Evolutionary conservation across 1,284 basidiomycete genomes (phyloP).

Genomic region (Leccinum griseonigrum): DNA sequence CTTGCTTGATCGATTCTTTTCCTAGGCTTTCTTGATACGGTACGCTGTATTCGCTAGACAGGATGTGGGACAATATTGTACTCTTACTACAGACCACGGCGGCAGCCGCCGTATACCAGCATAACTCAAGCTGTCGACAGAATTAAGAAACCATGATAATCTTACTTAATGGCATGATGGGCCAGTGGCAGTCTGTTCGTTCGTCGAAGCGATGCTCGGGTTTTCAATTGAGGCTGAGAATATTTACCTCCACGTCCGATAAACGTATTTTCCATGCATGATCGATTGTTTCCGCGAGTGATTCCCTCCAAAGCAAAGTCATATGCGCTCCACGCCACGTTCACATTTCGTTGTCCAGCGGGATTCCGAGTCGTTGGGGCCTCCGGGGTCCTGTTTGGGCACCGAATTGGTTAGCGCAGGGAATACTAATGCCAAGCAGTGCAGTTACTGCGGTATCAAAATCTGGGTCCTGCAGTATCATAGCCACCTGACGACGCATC

Average conservation of each 20-base stretch:
- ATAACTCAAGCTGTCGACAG: not conserved
- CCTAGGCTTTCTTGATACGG: slow-evolving; percentile 20
- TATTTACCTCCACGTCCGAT: not conserved
- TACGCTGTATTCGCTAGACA: slow-evolving; percentile 26
- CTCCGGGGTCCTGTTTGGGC: not conserved
- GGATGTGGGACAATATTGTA: slow-evolving; percentile 18
- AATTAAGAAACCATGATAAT: not conserved
- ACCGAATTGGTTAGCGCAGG: not conserved
- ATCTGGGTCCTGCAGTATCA: slow-evolving; percentile 6
- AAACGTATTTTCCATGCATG: not conserved
- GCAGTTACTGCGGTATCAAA: slow-evolving; percentile 3
- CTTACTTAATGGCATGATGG: not conserved
- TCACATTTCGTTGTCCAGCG: slow-evolving; percentile 1
- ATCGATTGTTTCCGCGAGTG: slow-evolving; percentile 1
- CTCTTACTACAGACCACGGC: slow-evolving; percentile 1
- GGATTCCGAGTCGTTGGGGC: not conserved
- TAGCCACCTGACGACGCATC: slow-evolving; percentile 8
- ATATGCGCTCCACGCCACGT: slow-evolving; percentile 22
- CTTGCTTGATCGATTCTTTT: slow-evolving; percentile 7
- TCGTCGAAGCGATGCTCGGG: not conserved
- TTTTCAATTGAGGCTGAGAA: not conserved
- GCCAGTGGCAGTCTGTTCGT: not conserved
- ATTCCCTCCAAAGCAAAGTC: slow-evolving; percentile 2
- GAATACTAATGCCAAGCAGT: not conserved
- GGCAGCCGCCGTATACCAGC: not conserved